Conservation (phyloP, 305 asterid species). For the Fraxinus platypoda region DNA sequence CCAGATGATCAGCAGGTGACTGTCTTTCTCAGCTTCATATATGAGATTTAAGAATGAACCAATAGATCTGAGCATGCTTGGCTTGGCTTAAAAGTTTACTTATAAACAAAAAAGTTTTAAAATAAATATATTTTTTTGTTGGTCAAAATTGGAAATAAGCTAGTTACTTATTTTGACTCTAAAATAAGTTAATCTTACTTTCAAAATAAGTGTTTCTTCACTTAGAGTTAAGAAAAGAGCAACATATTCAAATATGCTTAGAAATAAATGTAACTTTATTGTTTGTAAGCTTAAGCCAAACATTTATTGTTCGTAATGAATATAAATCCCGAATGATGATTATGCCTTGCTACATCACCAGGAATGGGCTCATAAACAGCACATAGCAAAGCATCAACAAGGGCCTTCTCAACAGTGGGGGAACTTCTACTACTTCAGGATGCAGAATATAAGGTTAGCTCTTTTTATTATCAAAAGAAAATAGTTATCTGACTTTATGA, state of each 20-base stretch:
- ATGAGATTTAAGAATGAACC: background rate
- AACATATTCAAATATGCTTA: background rate
- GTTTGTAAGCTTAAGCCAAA: background rate
- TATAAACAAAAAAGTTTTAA: background rate
- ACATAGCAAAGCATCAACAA: slow-evolving; percentile 90
- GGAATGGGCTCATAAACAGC: slow-evolving; percentile 95
- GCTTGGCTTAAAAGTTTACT: background rate
- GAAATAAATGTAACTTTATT: background rate
- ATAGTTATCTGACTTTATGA: background rate
- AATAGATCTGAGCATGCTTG: background rate
- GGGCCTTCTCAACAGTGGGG: slow-evolving; percentile 99
- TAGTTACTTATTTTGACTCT: background rate
- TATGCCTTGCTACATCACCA: slow-evolving; percentile 28
- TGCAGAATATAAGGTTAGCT: slow-evolving; percentile 86
- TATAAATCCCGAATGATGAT: background rate
- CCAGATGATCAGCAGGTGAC: slow-evolving; percentile 88
- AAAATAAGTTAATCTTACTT: background rate
- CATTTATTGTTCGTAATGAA: background rate
- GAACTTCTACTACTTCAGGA: slow-evolving; percentile 84
- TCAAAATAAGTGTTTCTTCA: background rate
- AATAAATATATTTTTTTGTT: background rate
- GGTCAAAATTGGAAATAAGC: background rate
- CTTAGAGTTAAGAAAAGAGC: background rate
- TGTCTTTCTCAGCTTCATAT: slow-evolving; percentile 17
- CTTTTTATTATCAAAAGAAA: background rate